Evolutionary conservation across 2,329 filamentous ascomycete genomes (phyloP).

Genomic region (Paecilomyces sp.): DNA sequence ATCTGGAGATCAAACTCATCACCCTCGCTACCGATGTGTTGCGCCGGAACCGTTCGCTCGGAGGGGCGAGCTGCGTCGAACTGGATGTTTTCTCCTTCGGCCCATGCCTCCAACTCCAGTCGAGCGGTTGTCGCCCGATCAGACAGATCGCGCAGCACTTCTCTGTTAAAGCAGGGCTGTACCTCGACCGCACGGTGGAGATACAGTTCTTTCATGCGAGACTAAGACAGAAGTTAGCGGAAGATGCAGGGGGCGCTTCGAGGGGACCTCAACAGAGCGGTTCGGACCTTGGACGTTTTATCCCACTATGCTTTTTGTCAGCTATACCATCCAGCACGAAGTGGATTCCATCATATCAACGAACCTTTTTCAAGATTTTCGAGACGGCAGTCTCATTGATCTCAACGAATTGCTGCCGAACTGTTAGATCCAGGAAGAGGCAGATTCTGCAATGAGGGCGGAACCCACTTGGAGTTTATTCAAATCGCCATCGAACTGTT

Average conservation of each 20-base stretch:
- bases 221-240: constrained; percentile 40
- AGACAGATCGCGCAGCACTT: constrained; percentile 92
- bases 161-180: constrained; percentile 95
- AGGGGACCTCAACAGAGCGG: constrained; percentile 5
- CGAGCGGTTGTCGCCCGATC: constrained; percentile 96
- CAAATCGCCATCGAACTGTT: constrained; percentile 91
- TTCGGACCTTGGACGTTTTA: constrained; percentile 82
- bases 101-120: constrained; percentile 92
- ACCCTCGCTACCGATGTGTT: constrained; percentile 63
- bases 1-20: constrained; percentile 84
- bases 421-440: background rate
- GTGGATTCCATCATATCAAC: constrained; percentile 13
- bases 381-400: constrained; percentile 97
- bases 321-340: constrained; percentile 10
- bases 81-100: constrained; percentile 87
- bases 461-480: constrained; percentile 72
- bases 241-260: constrained; percentile 5
- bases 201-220: constrained; percentile 95
- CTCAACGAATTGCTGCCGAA: constrained; percentile 82
- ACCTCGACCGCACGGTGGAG: constrained; percentile 93
- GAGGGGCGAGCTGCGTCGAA: constrained; percentile 53
- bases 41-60: constrained; percentile 30
- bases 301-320: constrained; percentile 61
- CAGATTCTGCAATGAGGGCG: background rate
- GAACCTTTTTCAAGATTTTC: constrained; percentile 92